phyloP scores from a whole-genome alignment of 2,329 filamentous ascomycete genomes.

The Trichoderma sp. region DNA sequence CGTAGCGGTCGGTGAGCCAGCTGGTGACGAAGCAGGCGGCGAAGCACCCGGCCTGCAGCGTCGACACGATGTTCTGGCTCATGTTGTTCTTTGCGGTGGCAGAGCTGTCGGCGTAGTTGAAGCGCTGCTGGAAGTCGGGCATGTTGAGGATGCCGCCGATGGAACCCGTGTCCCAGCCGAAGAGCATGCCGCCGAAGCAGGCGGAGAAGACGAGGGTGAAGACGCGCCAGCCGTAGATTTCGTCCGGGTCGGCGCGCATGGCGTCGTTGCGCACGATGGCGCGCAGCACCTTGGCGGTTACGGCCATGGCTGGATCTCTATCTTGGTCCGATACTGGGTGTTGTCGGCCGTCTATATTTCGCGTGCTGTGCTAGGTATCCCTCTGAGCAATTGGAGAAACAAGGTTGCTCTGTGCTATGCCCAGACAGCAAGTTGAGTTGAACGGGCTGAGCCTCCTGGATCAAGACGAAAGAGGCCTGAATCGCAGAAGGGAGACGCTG shows the following conservation, averaged over 20 bases:
- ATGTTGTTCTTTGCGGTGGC: conserved; percentile 50
- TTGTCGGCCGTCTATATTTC: background rate
- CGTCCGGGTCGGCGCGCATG: conserved; percentile 65
- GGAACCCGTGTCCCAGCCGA: conserved; percentile 60
- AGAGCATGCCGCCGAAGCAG: conserved; percentile 66
- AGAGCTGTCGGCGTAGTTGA: conserved; percentile 37
- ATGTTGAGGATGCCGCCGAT: conserved; percentile 68
- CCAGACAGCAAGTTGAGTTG: background rate
- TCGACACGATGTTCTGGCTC: conserved; percentile 69
- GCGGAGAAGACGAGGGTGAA: conserved; percentile 63
- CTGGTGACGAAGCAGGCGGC: conserved; percentile 60
- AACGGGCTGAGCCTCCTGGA: conserved; percentile 2
- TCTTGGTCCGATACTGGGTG: background rate
- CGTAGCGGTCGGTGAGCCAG: conserved; percentile 56
- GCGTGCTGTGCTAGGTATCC: background rate
- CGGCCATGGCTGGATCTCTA: conserved; percentile 39
- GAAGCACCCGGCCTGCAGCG: conserved; percentile 69
- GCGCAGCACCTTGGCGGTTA: conserved; percentile 49
- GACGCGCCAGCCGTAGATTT: conserved; percentile 71
- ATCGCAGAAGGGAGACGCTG: background rate
- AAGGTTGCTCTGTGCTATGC: background rate
- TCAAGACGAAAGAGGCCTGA: background rate
- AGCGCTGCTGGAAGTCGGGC: conserved; percentile 54
- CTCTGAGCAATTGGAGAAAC: background rate
- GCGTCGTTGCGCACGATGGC: conserved; percentile 68